These are phyloP conservation scores for Boletus sp. DNA, from an alignment of 768 basidiomycete species.

Conservation along the genomic window DNA sequence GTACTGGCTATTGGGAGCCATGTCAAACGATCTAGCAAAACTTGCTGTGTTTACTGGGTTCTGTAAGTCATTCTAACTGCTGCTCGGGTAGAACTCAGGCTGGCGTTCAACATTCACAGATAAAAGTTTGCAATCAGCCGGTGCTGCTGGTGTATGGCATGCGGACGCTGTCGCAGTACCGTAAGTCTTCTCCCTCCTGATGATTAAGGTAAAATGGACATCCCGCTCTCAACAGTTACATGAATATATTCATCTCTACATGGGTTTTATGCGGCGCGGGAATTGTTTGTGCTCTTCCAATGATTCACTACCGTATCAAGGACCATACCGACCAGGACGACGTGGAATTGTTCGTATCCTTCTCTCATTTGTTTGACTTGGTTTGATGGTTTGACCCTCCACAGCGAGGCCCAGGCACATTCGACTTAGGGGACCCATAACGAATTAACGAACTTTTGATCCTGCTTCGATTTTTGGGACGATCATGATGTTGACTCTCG, in stretches of 20 bases:
- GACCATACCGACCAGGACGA: slow-evolving; percentile 55
- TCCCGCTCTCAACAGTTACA: slow-evolving; percentile 39
- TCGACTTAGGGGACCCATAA: background rate
- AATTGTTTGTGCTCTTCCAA: slow-evolving; percentile 64
- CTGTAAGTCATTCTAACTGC: slow-evolving; percentile 48
- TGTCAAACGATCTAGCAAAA: slow-evolving; percentile 80
- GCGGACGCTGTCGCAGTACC: slow-evolving; percentile 62
- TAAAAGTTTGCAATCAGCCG: slow-evolving; percentile 76
- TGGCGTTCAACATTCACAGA: slow-evolving; percentile 37
- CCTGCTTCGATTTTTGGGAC: background rate
- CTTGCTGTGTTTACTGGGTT: slow-evolving; percentile 74
- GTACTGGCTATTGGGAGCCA: slow-evolving; percentile 83
- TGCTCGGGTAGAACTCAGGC: background rate
- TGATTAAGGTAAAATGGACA: background rate
- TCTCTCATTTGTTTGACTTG: background rate
- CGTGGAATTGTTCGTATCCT: slow-evolving; percentile 43
- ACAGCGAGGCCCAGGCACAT: slow-evolving; percentile 14
- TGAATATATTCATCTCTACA: slow-evolving; percentile 72
- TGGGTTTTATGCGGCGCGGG: slow-evolving; percentile 71
- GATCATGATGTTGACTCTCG: background rate
- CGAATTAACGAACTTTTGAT: background rate
- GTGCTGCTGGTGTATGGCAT: slow-evolving; percentile 70
- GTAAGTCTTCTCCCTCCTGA: slow-evolving; percentile 39
- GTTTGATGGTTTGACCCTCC: background rate
- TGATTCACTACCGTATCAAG: slow-evolving; percentile 70